Base-by-base conservation (phyloP, 2,329 filamentous ascomycete genomes). In the Exophiala calicioides region DNA sequence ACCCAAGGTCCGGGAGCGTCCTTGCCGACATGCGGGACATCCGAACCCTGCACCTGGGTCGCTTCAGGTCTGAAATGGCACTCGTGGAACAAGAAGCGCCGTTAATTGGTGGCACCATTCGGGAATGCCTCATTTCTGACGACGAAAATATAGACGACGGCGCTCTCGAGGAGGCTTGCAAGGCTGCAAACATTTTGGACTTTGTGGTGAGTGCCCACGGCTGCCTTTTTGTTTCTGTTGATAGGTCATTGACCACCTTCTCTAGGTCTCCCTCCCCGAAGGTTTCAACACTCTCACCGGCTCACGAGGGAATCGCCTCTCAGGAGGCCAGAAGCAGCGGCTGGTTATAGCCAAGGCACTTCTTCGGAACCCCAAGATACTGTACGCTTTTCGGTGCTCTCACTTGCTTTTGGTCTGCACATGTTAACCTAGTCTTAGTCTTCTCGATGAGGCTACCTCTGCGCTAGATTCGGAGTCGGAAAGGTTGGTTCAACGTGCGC, bases 1-100 rank as follows among this genome's bases (percentile, higher is more conserved):
- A 67, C 31, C 61, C 66, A 8, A 15, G 13, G 8, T 33, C 31
- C 31, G 31, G 31, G 8, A 8, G 8, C 4, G 19, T 33, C 15
- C 13, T n/a, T 16, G 8, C 19, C 10, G 13, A 33, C 31, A 13
- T 8, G 9, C 13, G 9, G 13, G 31, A 33, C 31, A 33, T 33
- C 13, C 19, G 13, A 13, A n/a, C 8, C 8, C 8, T 33, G 8
- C 9, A 33, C 19, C 13, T 33, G 10, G 7, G 19, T 15, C 9
- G 3, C 31, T 33, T 15, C 31, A 12, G 31, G 9, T 8, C 31
- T 10, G 9, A 15, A n/a, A n/a, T 33, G 10, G 31, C 10, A 8
- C 31, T 33, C 9, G 31, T 33, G 13, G 31, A 33, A 8, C 31
- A 33, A 15, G 31, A 15, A 15, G 8, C 31, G 7, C 2, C 13